Evolutionary conservation across 805 yeast species (phyloP), one percentile per base, ranked within the genome.

Genomic region (Lachancea cidri): DNA sequence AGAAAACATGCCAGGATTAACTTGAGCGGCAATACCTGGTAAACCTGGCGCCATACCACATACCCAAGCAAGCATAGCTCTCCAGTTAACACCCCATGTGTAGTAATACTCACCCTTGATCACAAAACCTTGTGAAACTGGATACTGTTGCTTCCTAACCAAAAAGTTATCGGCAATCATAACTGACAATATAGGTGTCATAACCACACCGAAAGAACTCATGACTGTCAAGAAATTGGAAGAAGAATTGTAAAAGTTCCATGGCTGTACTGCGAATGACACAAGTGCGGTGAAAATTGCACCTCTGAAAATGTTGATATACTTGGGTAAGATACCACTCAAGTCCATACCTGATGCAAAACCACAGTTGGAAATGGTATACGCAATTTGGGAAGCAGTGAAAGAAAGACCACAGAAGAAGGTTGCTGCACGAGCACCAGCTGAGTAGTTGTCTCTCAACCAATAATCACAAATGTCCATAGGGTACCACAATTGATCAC

Each of bases 71-170:
- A 61, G 34, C 16, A 66, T 42, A 4, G 73, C 67, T 44, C 72
- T 61, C 60, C 65, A 66, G 52, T 75, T 72, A 48, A 68, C 36
- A 5, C 79, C 80, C 29, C 52, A 44, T 13, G 51, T 54, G 46
- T 62, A 64, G 50, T 61, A 68, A 46, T 64, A 72, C 4, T 55
- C 52, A 3, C 61, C 54, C 47, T 31, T 49, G 16, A 48, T 22
- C 4, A 54, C 53, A 52, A 57, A 68, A 24, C 65, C 57, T 35
- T 71, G 65, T 2, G 67, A 53, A 8, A 72, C 49, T 18, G 64
- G 60, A 34, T 67, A 42, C 11, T 57, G 53, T 20, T 60, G 47
- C 29, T 56, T 56, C 42, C 72, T 55, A 16, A 67, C 41, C 17
- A 71, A 33, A 52, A 58, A 67, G 49, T 58, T 70, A 36, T 72